Conservation (phyloP, 2,329 filamentous ascomycete genomes). For the Dactylellina cionopaga region DNA sequence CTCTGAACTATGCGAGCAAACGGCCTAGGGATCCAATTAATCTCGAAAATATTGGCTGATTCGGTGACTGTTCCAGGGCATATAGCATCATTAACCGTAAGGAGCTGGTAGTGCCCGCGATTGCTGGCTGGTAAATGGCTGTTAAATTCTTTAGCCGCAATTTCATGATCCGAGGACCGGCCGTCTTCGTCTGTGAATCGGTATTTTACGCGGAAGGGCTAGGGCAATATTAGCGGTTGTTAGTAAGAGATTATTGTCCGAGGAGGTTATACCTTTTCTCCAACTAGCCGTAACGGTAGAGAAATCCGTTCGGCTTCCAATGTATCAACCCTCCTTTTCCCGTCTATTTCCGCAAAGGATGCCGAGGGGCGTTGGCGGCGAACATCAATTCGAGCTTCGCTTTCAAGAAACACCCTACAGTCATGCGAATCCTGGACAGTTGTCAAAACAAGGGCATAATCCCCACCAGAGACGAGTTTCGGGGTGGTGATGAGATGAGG, state of each 20-base stretch:
- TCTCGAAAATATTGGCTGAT: constrained; percentile 76
- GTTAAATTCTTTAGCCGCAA: constrained; percentile 69
- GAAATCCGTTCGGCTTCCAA: constrained; percentile 78
- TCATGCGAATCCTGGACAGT: constrained; percentile 86
- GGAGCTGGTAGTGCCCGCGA: constrained; percentile 81
- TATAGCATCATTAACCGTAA: constrained; percentile 78
- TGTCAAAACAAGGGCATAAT: constrained; percentile 86
- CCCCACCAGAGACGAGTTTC: constrained; percentile 79
- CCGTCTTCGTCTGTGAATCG: constrained; percentile 70
- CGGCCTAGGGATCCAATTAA: constrained; percentile 87
- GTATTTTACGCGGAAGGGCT: constrained; percentile 82
- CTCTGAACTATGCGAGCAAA: constrained; percentile 73
- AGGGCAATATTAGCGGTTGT: constrained; percentile 5
- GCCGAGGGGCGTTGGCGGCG: constrained; percentile 87
- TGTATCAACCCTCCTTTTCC: constrained; percentile 76
- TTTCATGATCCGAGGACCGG: constrained; percentile 63
- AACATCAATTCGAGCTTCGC: constrained; percentile 85
- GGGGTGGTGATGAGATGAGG: constrained; percentile 79
- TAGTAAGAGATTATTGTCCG: neutral
- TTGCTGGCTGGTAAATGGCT: constrained; percentile 73
- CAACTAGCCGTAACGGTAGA: constrained; percentile 84
- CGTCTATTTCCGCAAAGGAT: constrained; percentile 85
- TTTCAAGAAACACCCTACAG: constrained; percentile 85
- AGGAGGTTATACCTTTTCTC: constrained; percentile 68
- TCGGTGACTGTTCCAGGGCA: constrained; percentile 85